Evolutionary conservation across 1,139 yeast species (phyloP), one percentile per base, ranked within the genome.

Genomic region (Taphrina betulina): DNA sequence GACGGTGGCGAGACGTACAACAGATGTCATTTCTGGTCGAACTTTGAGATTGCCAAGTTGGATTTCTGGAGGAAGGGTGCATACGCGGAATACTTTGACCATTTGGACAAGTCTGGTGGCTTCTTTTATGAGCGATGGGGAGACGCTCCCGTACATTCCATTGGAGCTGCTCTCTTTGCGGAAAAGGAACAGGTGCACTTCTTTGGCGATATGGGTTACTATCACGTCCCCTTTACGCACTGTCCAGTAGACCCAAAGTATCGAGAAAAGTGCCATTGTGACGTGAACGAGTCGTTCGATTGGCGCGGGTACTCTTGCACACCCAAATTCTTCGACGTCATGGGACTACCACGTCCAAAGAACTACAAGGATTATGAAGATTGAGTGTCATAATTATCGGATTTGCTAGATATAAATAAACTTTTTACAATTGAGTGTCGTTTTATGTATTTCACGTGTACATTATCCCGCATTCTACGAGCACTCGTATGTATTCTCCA

Each of bases 111-210:
- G 59, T 76, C 83, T 0, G 96, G 96, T 36, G 95, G 95, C 2
- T 89, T 89, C 72, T 89, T 85, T 72, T 89, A 89, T 69, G 96
- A 89, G 69, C 76, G 96, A 68, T 89, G 96, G 96, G 96, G 96
- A 29, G 96, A 89, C 70, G 96, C 96, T 0, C 96, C 96, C 3
- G 80, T 88, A 22, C 96, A 88, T 71, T 82, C 56, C 5, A 57
- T 57, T 31, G 60, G 56, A 16, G 58, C 58, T 23, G 58, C 58
- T 5, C 31, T 57, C 17, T 57, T 57, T 26, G 42, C 52, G 5
- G 50, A 54, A 12, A 44, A 33, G 28, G 58, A 55, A 2, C 52
- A 54, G 20, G 22, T 57, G 3, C 60, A 57, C 37, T 57, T 46
- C 31, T 57, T 95, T 2, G 79, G 88, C 61, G 75, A 57, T 36